A percentile compares a stretch with the other conserved stretches of the same genome.
phyloP scores from a whole-genome alignment of 208 protist genomes.

The Wallacemonas rigidus region DNA sequence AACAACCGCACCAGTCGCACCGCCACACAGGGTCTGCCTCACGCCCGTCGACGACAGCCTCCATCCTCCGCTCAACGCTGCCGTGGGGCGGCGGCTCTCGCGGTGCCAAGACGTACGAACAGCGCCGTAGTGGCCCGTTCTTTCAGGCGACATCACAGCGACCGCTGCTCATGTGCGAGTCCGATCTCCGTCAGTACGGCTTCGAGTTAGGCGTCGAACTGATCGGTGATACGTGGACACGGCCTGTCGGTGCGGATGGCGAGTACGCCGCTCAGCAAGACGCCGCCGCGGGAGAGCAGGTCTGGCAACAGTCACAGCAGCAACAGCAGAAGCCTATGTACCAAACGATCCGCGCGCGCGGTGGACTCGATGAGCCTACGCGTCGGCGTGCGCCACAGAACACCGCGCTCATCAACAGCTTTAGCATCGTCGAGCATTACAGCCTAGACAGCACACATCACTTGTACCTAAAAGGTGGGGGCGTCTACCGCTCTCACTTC shows the following conservation, averaged over 20 bases:
- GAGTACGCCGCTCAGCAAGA: conserved; percentile 3
- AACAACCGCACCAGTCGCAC: background rate
- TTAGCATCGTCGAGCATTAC: conserved; percentile 88
- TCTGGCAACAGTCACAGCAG: background rate
- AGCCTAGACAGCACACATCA: conserved; percentile 73
- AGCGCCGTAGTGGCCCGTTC: conserved; percentile 2
- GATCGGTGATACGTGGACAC: conserved; percentile 78
- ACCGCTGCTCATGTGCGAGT: conserved; percentile 78
- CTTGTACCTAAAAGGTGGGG: conserved; percentile 71
- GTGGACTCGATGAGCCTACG: conserved; percentile 9
- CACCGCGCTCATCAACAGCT: conserved; percentile 83
- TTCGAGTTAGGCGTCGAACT: conserved; percentile 85
- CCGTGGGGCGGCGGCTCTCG: conserved; percentile 19
- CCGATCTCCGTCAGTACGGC: conserved; percentile 56
- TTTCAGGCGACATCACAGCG: conserved; percentile 33
- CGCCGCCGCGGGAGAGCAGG: conserved; percentile 19
- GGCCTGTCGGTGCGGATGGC: conserved; percentile 29
- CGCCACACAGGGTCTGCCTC: background rate
- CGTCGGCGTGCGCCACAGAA: conserved; percentile 43
- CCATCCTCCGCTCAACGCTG: background rate
- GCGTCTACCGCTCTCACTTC: conserved; percentile 84
- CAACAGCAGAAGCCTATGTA: background rate
- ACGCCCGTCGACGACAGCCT: conserved; percentile 5
- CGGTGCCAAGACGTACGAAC: background rate
- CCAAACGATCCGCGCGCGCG: conserved; percentile 17